Base-by-base conservation (phyloP, 2,329 filamentous ascomycete genomes). In the Verticillium dahliae region DNA sequence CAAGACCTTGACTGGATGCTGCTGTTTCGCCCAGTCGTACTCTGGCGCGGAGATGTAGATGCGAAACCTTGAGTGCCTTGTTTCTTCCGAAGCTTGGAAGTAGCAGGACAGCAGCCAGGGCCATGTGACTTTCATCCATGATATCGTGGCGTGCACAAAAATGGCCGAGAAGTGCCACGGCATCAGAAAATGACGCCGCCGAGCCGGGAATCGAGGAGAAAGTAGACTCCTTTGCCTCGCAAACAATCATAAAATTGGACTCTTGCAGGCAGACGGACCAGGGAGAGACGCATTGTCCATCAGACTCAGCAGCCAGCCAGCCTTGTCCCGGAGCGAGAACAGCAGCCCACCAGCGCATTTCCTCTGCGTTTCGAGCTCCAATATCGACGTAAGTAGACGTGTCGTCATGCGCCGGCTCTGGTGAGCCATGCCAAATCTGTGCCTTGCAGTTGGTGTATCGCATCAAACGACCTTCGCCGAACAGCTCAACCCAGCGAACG, bases 401-500 rank as follows among this genome's bases (percentile, higher is more conserved):
- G 9, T 9, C 9, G 50, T 33, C 22, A 9, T 10, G 18, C 5
- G 50, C 9, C 4, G 4, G 18, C 50, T 55, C 22, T 27, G 50
- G 3, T 22, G n/a, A 15, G 50, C 31, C n/a, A n/a, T 56, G 10
- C 22, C 11, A 6, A 11, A 39, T 7, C 35, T 37, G 50, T 15
- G 31, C 31, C 7, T 27, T 33, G 22, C 34, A 45, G 27, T 37
- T 31, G 27, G 50, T 60, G 38, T 60, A 56, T n/a, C 7, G 22
- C 15, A 60, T 14, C 10, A 52, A 56, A 15, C 59, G 39, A 15
- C 15, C 14, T 27, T 52, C 59, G 5, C 50, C 39, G 34, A 60
- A 37, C 14, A 60, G 27, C 52, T 60, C 59, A 15, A 52, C 33
- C 59, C 50, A 60, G 50, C 59, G 50, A 37, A 34, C 59, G 9